These are phyloP conservation scores for Salix exigua DNA, from an alignment of 345 rosid species.

Conservation along the genomic window DNA sequence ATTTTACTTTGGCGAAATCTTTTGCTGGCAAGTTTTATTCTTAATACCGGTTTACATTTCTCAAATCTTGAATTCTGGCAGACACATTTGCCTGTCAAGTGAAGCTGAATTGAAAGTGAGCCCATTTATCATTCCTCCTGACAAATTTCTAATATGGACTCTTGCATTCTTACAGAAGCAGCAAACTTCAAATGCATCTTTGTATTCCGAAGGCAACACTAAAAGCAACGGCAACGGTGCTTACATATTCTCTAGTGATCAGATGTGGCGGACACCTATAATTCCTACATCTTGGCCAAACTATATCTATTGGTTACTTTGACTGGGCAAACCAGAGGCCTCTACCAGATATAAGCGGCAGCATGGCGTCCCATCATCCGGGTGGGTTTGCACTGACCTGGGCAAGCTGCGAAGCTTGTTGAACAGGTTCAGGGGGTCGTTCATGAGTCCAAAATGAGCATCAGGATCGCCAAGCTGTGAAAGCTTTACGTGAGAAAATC, in stretches of 20 bases:
- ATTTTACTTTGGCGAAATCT: too few species aligned
- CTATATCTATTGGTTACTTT: constrained; percentile 30
- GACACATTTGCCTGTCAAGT: too few species aligned
- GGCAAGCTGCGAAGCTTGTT: constrained; percentile 79
- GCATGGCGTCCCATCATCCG: constrained; percentile 92
- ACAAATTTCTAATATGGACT: neutral
- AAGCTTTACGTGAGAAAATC: constrained; percentile 76
- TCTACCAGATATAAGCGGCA: constrained; percentile 86
- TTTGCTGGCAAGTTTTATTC: too few species aligned
- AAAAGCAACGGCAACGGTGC: constrained; percentile 24
- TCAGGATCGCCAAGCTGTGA: constrained; percentile 94
- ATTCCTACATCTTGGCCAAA: constrained; percentile 21
- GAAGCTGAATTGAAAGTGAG: too few species aligned
- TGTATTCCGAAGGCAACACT: constrained; percentile 16
- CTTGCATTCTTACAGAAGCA: constrained; percentile 9
- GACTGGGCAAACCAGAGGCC: constrained; percentile 73
- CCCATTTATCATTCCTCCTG: too few species aligned
- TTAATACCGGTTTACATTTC: too few species aligned
- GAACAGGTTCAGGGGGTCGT: constrained; percentile 71
- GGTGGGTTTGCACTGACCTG: constrained; percentile 63
- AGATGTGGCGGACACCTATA: constrained; percentile 16
- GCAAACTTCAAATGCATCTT: constrained; percentile 21
- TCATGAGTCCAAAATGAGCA: constrained; percentile 79
- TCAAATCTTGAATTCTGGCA: too few species aligned
- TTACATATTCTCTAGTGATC: constrained; percentile 19